Conservation (phyloP, 2,329 filamentous ascomycete species). For the Bipolaris oryzae region DNA sequence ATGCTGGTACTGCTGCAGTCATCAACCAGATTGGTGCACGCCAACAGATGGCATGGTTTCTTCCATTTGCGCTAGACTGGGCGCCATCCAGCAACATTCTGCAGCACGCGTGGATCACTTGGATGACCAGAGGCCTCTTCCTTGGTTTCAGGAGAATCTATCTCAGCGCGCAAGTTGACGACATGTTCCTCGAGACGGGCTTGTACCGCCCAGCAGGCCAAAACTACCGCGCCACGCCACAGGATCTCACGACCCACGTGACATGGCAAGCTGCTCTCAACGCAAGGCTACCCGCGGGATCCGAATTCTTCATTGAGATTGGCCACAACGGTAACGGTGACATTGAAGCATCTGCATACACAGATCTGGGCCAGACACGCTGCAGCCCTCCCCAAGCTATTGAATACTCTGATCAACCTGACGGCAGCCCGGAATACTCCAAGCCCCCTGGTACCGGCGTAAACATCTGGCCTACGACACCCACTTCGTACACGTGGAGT, state of each 20-base stretch:
- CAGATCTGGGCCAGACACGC: constrained; percentile 20
- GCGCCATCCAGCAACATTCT: constrained; percentile 62
- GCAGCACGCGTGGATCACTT: constrained; percentile 68
- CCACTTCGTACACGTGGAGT: constrained; percentile 57
- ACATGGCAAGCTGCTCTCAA: constrained; percentile 41
- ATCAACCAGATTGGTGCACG: constrained; percentile 64
- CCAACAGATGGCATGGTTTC: constrained; percentile 68
- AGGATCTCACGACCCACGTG: constrained; percentile 39
- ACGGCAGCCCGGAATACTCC: constrained; percentile 52
- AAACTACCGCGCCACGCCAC: constrained; percentile 56
- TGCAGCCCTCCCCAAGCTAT: constrained; percentile 46
- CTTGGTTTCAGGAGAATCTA: constrained; percentile 63
- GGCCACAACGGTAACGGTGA: constrained; percentile 49
- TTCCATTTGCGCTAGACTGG: constrained; percentile 60
- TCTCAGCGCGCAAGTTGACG: constrained; percentile 65
- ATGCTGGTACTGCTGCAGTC: constrained; percentile 61
- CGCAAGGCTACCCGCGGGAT: constrained; percentile 40
- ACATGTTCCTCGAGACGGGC: constrained; percentile 62
- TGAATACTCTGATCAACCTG: constrained; percentile 49
- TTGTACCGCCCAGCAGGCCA: constrained; percentile 53
- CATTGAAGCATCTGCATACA: constrained; percentile 44
- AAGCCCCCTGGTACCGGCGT: constrained; percentile 50
- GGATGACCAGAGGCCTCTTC: constrained; percentile 65
- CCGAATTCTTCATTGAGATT: constrained; percentile 46
- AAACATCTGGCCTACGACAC: constrained; percentile 50